Conservation (phyloP, 129 eudicot species). For the Chrysanthemum seticuspe region DNA sequence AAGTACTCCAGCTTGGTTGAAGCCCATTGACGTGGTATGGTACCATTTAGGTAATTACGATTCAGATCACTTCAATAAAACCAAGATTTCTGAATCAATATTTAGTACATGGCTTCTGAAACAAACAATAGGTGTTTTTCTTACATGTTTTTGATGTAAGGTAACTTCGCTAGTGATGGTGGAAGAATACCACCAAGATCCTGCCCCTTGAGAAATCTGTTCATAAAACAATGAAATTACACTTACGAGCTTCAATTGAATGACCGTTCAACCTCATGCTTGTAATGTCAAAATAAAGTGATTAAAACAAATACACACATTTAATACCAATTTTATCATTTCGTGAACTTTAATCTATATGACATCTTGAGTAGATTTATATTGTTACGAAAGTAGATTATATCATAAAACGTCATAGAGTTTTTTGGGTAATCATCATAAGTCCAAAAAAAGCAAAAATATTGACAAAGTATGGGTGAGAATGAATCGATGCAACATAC, state of each 20-base stretch:
- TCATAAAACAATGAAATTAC: neutral
- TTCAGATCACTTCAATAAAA: constrained; percentile 40
- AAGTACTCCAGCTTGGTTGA: constrained; percentile 40
- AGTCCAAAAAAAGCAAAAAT: no score
- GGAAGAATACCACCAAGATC: constrained; percentile 66
- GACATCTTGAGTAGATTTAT: no score
- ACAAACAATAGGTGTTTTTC: neutral
- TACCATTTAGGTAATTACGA: constrained; percentile 60
- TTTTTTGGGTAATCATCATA: no score
- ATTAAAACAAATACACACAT: no score
- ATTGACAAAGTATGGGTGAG: no score
- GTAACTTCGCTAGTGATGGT: constrained; percentile 55
- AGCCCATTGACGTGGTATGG: constrained; percentile 73
- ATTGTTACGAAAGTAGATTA: no score
- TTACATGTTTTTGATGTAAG: constrained; percentile 44
- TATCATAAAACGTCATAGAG: no score
- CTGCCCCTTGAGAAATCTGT: constrained; percentile 59
- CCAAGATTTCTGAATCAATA: neutral
- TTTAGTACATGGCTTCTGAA: neutral
- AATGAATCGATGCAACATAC: constrained; percentile 19
- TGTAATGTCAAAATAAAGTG: no score
- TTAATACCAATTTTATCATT: no score
- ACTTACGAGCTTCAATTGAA: no score
- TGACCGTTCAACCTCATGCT: no score
- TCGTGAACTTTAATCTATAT: no score